These are phyloP conservation scores for Entomortierella lignicola DNA, from an alignment of 192 early-diverging fungal genomes.

Conservation along the genomic window DNA sequence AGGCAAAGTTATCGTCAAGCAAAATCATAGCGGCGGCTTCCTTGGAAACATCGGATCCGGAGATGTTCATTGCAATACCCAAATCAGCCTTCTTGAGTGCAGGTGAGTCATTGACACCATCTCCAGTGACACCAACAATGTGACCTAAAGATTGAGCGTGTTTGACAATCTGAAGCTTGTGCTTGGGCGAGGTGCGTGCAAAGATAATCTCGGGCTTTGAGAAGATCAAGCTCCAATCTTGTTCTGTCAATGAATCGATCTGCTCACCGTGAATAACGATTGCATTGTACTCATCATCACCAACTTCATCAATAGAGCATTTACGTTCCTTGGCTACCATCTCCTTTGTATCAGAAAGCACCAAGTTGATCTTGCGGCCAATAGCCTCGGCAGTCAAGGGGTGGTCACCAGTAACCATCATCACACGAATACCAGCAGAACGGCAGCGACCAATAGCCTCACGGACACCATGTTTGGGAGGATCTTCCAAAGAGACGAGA, in stretches of 20 bases:
- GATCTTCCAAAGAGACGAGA: constrained; percentile 90
- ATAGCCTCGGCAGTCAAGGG: constrained; percentile 96
- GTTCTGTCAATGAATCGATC: constrained; percentile 82
- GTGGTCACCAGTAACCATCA: constrained; percentile 99
- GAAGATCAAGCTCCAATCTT: constrained; percentile 94
- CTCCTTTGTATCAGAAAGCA: constrained; percentile 89
- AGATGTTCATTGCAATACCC: constrained; percentile 97
- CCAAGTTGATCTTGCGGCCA: constrained; percentile 94
- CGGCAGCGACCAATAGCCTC: constrained; percentile 95
- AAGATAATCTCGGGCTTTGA: constrained; percentile 95
- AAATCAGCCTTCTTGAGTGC: constrained; percentile 97
- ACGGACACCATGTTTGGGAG: constrained; percentile 97
- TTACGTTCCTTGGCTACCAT: constrained; percentile 76
- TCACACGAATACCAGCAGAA: constrained; percentile 91
- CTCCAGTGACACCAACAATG: constrained; percentile 97
- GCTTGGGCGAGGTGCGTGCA: constrained; percentile 94
- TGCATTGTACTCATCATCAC: constrained; percentile 85
- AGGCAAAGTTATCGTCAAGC: constrained; percentile 98
- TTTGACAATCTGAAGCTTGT: constrained; percentile 97
- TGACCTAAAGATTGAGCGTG: constrained; percentile 89
- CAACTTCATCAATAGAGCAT: constrained; percentile 66
- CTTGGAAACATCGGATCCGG: constrained; percentile 96
- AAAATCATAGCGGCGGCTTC: constrained; percentile 97
- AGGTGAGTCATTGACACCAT: constrained; percentile 97
- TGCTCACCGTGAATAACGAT: constrained; percentile 93